phyloP scores from a whole-genome alignment of 2,329 filamentous ascomycete species.

The Pyrenochaeta sp. region DNA sequence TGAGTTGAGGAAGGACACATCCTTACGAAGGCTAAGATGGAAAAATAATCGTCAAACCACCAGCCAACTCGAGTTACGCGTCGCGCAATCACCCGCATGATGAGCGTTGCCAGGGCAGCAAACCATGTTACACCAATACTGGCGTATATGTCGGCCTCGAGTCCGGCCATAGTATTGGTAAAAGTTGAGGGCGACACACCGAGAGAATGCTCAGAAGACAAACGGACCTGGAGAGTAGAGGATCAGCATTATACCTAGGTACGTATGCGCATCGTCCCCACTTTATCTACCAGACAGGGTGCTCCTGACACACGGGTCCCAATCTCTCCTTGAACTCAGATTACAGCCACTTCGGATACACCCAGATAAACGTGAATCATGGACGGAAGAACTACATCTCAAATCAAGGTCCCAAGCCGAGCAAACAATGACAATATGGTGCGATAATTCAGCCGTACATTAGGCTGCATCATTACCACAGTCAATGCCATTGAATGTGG shows the following conservation, averaged over 20 bases:
- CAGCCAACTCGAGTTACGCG: conserved; percentile 3
- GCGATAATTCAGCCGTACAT: neutral
- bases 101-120: conserved; percentile 5
- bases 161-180: conserved; percentile 2
- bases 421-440: neutral
- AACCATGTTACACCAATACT: conserved; percentile 11
- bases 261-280: neutral
- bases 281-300: neutral
- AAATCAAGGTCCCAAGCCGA: neutral
- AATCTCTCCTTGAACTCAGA: neutral
- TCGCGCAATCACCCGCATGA: conserved; percentile 3
- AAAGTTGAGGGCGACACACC: neutral
- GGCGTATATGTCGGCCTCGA: conserved; percentile 5
- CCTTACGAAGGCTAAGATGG: conserved; percentile 3
- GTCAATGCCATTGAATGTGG: neutral
- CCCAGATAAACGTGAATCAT: neutral
- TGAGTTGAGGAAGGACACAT: neutral
- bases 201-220: neutral
- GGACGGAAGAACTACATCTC: neutral
- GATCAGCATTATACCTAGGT: too few relatives aligned
- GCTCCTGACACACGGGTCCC: neutral
- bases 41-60: conserved; percentile 7
- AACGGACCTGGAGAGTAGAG: neutral
- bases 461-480: too few relatives aligned
- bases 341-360: neutral